phyloP scores from a whole-genome alignment of 148 eudicot species.

The Polygonum aviculare region DNA sequence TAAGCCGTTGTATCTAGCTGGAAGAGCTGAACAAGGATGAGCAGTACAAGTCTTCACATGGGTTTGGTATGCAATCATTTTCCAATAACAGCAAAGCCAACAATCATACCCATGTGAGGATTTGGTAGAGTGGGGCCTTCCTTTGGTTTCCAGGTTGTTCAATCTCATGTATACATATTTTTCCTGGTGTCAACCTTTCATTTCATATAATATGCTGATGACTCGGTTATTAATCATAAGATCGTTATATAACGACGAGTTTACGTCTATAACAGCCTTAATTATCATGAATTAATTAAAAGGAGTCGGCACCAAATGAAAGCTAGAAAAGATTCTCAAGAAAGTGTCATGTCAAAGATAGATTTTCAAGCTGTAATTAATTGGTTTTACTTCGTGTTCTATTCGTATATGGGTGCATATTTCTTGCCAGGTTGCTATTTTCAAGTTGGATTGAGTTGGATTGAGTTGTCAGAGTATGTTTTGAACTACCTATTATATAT shows the following conservation, averaged over 20 bases:
- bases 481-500: not conserved
- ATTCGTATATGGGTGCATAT: not conserved
- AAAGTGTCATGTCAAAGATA: not conserved
- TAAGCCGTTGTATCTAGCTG: not conserved
- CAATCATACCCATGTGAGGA: not conserved
- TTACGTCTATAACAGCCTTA: too few relatives aligned
- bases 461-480: not conserved
- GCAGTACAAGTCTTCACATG: not conserved
- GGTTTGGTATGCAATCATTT: constrained; percentile 1
- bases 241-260: too few relatives aligned
- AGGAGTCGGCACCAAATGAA: too few relatives aligned
- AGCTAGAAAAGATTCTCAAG: not conserved
- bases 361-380: too few relatives aligned
- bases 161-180: not conserved
- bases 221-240: too few relatives aligned
- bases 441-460: not conserved
- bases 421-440: not conserved
- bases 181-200: too few relatives aligned
- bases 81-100: not conserved
- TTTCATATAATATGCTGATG: too few relatives aligned
- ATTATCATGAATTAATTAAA: too few relatives aligned
- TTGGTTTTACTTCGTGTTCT: too few relatives aligned
- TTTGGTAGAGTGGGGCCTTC: not conserved
- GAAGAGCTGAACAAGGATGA: not conserved
- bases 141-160: not conserved